These are phyloP conservation scores for Clonostachys chloroleuca DNA, from an alignment of 2,329 filamentous ascomycete species.

Conservation along the genomic window DNA sequence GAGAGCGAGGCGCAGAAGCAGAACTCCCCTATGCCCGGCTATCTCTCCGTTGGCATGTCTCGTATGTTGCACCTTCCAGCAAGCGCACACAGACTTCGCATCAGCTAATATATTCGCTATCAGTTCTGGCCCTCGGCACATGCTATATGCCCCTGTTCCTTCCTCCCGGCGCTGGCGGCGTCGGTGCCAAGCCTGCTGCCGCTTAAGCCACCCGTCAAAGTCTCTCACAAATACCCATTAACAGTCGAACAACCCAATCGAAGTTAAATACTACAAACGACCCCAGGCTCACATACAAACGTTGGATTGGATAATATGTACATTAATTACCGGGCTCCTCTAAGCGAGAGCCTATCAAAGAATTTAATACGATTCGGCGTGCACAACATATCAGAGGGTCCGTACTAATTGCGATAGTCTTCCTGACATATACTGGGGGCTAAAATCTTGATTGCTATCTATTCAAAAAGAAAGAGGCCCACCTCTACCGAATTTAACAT, in stretches of 20 bases:
- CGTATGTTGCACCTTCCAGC: slow-evolving; percentile 41
- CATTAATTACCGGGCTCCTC: too few relatives aligned
- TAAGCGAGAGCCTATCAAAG: too few relatives aligned
- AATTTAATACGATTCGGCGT: too few relatives aligned
- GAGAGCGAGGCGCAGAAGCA: slow-evolving; percentile 66
- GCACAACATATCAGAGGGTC: neutral
- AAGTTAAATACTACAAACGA: neutral
- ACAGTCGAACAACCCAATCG: too few relatives aligned
- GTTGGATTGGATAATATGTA: too few relatives aligned
- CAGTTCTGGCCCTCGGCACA: slow-evolving; percentile 56
- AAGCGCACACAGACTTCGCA: neutral
- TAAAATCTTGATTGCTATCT: too few relatives aligned
- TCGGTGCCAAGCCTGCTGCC: neutral
- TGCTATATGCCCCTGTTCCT: slow-evolving; percentile 48
- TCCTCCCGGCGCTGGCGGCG: slow-evolving; percentile 23
- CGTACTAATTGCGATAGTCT: neutral
- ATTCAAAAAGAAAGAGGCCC: neutral
- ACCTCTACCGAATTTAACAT: neutral
- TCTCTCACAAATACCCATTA: too few relatives aligned
- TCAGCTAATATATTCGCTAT: neutral
- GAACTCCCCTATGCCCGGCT: slow-evolving; percentile 60
- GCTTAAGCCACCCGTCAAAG: too few relatives aligned
- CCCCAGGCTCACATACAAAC: too few relatives aligned
- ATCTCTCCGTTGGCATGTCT: slow-evolving; percentile 75
- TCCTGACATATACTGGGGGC: too few relatives aligned